Base-by-base conservation (phyloP, 768 basidiomycete genomes). In the Infundibulicybe gibba region DNA sequence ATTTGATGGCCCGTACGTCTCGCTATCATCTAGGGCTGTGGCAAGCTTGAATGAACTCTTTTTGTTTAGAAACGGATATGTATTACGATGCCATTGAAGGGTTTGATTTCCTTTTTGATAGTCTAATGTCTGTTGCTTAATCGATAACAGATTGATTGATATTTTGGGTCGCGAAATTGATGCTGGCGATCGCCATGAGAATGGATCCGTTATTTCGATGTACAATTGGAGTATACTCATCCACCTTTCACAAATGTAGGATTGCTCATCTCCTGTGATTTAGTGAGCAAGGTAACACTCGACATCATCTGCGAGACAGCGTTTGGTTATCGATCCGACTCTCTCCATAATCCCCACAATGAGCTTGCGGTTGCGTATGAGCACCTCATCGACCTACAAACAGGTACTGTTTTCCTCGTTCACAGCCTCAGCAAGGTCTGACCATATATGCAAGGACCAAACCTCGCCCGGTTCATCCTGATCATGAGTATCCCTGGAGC, bases 161-260 rank as follows among this genome's bases (percentile, higher is more conserved):
- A 64, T 73, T 11, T 41, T 76, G 46, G 53, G 62, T n/a, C 47
- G 50, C 3, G 49, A 71, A 19, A 58, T 73, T 32, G 54, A 63
- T 19, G 47, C 54, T 0, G 57, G 61, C 38, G 40, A 52, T 10
- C 33, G 47, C 3, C 56, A 59, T 0, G 42, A 49, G n/a, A 50
- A 58, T 3, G 69, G 68, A 0, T 61, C 60, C 16, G 56, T 60
- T 5, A 49, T 75, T 16, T 51, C 50, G 12, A 59, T 74, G 47
- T 80, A 76, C 51, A 71, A 75, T 17, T 77, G 72, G 73, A 70
- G 75, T 76, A 55, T 17, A 74, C 67, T 11, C 17, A 8, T 25
- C 25, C 25, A 25, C 8, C 8, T 25, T 25, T 25, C 25, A 25
- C 8, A 8, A 25, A 25, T 25, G 4, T 8, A 32, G 10, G 33